Conservation (phyloP, 441 rosid species). For the Pelargonium australe region DNA sequence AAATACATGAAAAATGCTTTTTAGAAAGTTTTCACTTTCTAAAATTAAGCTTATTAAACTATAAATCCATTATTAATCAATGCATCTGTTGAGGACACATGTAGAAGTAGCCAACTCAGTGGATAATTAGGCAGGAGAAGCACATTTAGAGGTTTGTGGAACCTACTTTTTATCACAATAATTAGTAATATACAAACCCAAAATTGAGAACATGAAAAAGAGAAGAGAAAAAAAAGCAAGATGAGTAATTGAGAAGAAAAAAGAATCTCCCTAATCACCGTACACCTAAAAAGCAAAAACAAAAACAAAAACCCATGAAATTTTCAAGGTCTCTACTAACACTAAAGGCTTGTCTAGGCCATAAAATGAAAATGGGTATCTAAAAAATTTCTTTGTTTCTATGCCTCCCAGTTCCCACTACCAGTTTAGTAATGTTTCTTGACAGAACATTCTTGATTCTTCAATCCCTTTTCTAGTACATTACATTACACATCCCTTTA, state of each 20-base stretch:
- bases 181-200: not conserved
- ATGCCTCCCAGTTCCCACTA: conserved; percentile 7
- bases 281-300: conserved; percentile 2
- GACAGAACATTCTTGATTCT: conserved; percentile 5
- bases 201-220: not conserved
- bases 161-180: not conserved
- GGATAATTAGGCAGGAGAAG: conserved; percentile 8
- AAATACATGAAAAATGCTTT: not conserved
- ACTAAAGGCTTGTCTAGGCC: too few species aligned
- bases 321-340: too few species aligned
- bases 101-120: conserved; percentile 3
- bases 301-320: not conserved
- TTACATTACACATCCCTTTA: not conserved
- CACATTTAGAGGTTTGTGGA: conserved; percentile 10
- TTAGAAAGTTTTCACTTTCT: conserved; percentile 2
- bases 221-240: not conserved
- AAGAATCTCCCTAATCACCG: conserved; percentile 7
- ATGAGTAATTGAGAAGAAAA: not conserved
- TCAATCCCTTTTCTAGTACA: not conserved
- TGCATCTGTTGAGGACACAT: conserved; percentile 6
- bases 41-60: not conserved
- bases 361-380: not conserved
- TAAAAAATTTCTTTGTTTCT: not conserved
- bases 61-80: not conserved
- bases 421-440: not conserved